Percentiles rank a stretch among this genome's conserved stretches.
These are phyloP conservation scores for Podospora fimiseda DNA, from an alignment of 495 filamentous ascomycete genomes.

Conservation along the genomic window DNA sequence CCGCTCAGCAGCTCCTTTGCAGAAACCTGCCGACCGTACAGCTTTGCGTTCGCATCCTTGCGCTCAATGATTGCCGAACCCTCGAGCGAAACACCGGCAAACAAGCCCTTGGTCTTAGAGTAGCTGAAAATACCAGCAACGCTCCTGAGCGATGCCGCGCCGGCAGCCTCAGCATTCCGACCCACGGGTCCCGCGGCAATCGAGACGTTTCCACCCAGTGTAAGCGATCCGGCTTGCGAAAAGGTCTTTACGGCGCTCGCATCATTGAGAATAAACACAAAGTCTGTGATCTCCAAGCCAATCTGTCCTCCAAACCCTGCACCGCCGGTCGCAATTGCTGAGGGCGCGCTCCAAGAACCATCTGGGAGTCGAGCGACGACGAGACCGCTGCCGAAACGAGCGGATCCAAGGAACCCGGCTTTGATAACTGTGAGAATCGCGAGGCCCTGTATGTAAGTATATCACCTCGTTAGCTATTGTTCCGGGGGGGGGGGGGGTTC, in stretches of 20 bases:
- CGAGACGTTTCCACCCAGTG: slow-evolving; percentile 92
- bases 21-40: slow-evolving; percentile 77
- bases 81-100: slow-evolving; percentile 91
- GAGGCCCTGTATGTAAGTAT: slow-evolving; percentile 58
- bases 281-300: slow-evolving; percentile 95
- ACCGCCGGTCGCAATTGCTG: slow-evolving; percentile 83
- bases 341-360: slow-evolving; percentile 90
- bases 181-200: slow-evolving; percentile 92
- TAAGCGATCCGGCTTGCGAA: slow-evolving; percentile 83
- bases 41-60: slow-evolving; percentile 92
- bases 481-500: neutral
- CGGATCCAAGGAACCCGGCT: slow-evolving; percentile 90
- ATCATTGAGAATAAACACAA: slow-evolving; percentile 98
- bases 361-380: slow-evolving; percentile 90
- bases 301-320: slow-evolving; percentile 96
- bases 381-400: slow-evolving; percentile 84
- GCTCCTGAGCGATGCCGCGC: slow-evolving; percentile 82
- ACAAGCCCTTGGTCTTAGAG: slow-evolving; percentile 93
- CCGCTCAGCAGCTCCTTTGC: slow-evolving; percentile 79
- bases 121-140: slow-evolving; percentile 93
- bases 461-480: neutral
- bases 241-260: slow-evolving; percentile 86
- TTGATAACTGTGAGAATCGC: slow-evolving; percentile 94
- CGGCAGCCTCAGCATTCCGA: slow-evolving; percentile 91
- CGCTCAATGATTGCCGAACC: slow-evolving; percentile 86